Conservation (phyloP, 768 basidiomycete species). For the Russula earlei region DNA sequence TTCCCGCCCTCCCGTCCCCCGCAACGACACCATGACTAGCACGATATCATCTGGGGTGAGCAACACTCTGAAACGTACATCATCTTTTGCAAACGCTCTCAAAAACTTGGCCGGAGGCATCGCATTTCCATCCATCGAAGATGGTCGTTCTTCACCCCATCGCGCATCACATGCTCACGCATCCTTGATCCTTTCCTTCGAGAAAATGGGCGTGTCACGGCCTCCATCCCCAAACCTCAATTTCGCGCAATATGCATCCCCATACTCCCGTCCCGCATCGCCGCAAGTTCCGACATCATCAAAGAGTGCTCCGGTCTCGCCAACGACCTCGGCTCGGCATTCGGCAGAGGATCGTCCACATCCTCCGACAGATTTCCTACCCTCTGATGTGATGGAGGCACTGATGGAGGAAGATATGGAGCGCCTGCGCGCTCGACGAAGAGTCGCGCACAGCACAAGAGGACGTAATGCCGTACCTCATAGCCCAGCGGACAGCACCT, state of each 20-base stretch:
- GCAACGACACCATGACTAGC: conserved; percentile 54
- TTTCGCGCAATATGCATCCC: conserved; percentile 65
- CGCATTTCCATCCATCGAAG: conserved; percentile 58
- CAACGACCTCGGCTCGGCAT: conserved; percentile 23
- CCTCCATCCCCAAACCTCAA: conserved; percentile 76
- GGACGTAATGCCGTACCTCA: conserved; percentile 33
- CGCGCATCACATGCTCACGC: conserved; percentile 23
- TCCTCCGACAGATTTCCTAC: conserved; percentile 43
- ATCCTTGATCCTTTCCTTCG: conserved; percentile 22
- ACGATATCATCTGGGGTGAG: conserved; percentile 53
- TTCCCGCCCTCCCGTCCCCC: conserved; percentile 40
- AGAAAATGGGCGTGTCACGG: conserved; percentile 41
- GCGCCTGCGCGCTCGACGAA: conserved; percentile 63
- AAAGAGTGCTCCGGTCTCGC: conserved; percentile 22
- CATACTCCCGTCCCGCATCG: conserved; percentile 52
- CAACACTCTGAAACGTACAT: conserved; percentile 65
- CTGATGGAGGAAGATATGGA: conserved; percentile 95
- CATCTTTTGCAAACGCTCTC: conserved; percentile 71
- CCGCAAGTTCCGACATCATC: conserved; percentile 24
- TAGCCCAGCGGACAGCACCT: conserved; percentile 69
- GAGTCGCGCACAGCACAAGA: conserved; percentile 32
- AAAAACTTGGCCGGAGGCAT: conserved; percentile 62
- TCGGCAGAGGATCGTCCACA: conserved; percentile 25
- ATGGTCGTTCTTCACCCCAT: conserved; percentile 34
- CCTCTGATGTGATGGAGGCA: conserved; percentile 78